A percentile compares a stretch with the other conserved stretches of the same genome.
phyloP scores from a whole-genome alignment of 2,329 filamentous ascomycete species.

The Arthrinium puccinioides region DNA sequence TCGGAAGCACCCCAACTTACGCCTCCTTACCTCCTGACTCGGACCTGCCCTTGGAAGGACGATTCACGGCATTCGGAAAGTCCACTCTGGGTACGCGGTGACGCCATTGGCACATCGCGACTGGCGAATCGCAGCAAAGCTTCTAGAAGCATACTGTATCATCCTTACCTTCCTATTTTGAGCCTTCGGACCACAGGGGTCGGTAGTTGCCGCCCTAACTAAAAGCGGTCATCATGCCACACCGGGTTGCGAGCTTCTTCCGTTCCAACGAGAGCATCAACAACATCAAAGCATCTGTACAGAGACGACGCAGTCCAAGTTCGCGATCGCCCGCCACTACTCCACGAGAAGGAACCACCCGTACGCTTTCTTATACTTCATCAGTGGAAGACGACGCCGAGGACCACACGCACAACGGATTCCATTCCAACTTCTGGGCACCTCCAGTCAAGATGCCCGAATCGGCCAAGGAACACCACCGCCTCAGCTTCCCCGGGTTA shows the following conservation, averaged over 20 bases:
- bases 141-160: background rate
- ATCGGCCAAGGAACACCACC: slow-evolving; percentile 16
- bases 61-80: no score
- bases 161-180: background rate
- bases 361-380: slow-evolving; percentile 27
- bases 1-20: no score
- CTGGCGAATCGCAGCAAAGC: slow-evolving; percentile 7
- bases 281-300: slow-evolving; percentile 34
- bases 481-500: slow-evolving; percentile 30
- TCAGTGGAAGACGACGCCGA: slow-evolving; percentile 27
- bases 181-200: background rate
- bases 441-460: slow-evolving; percentile 28
- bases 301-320: slow-evolving; percentile 22
- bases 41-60: no score
- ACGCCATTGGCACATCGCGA: background rate
- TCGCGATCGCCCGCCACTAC: slow-evolving; percentile 13
- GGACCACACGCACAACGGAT: slow-evolving; percentile 15
- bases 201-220: slow-evolving; percentile 5
- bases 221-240: slow-evolving; percentile 39
- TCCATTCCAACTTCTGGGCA: slow-evolving; percentile 10
- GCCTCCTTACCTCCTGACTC: no score
- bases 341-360: slow-evolving; percentile 23
- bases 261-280: slow-evolving; percentile 46
- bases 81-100: no score
- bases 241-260: slow-evolving; percentile 50